Evolutionary conservation across 2,329 filamentous ascomycete genomes (phyloP).

Genomic region (Pseudopyricularia cyperi): DNA sequence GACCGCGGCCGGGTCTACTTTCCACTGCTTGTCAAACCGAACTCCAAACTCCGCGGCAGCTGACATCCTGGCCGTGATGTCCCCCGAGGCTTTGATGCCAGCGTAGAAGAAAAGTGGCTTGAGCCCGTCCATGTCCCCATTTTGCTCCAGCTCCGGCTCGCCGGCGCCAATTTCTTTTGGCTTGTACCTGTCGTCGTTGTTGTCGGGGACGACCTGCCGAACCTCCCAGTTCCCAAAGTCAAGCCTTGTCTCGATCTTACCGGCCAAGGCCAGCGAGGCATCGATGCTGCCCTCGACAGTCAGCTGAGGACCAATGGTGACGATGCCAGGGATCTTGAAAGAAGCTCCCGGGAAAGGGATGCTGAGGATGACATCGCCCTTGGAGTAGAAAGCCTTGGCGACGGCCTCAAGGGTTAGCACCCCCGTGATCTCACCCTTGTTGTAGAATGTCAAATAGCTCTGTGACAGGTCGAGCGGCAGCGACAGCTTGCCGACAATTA

Average conservation of each 20-base stretch:
- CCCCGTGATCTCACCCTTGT: not conserved
- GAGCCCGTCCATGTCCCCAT: not conserved
- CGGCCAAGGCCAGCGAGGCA: not conserved
- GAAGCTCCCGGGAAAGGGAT: constrained; percentile 4
- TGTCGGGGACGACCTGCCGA: not conserved
- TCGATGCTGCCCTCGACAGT: not conserved
- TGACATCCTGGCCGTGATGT: not conserved
- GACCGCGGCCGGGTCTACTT: not conserved
- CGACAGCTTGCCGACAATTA: not conserved
- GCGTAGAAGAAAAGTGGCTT: not conserved
- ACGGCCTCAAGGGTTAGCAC: not conserved
- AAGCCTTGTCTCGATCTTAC: not conserved
- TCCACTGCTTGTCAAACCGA: not conserved
- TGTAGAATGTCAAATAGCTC: not conserved
- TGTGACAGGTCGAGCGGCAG: not conserved
- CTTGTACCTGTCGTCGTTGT: not conserved
- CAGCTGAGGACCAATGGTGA: constrained; percentile 9
- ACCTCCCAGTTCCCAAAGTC: not conserved
- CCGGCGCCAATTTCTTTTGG: not conserved
- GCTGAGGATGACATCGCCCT: not conserved
- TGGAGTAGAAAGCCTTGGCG: not conserved
- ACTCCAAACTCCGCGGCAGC: not conserved
- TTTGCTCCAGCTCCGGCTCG: not conserved
- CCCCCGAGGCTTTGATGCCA: not conserved
- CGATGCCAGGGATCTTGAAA: constrained; percentile 8